Percentiles rank a stretch among this genome's conserved stretches.
Evolutionary conservation across 192 early-diverging fungal genomes (phyloP).

Genomic region (Tieghemiomyces parasiticus): DNA sequence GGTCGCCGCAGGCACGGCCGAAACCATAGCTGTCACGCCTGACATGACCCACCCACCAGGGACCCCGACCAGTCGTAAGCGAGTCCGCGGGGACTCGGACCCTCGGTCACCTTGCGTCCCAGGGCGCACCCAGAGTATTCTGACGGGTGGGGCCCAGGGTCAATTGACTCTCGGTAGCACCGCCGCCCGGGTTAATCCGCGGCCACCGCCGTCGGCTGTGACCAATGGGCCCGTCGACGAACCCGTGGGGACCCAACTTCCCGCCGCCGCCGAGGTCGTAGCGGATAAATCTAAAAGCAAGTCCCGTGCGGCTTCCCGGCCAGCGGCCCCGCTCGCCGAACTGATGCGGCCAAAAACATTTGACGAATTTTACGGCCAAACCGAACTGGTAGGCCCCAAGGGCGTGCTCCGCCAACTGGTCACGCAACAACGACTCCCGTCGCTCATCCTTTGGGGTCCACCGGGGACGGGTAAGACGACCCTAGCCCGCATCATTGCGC

Average conservation of each 20-base stretch:
- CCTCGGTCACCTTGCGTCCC: background rate
- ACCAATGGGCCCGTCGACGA: background rate
- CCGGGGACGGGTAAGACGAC: constrained; percentile 47
- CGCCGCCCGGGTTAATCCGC: background rate
- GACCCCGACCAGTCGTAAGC: background rate
- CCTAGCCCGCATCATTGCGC: constrained; percentile 39
- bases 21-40: background rate
- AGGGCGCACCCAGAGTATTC: too few species aligned
- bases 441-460: constrained; percentile 66
- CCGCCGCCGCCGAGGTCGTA: background rate
- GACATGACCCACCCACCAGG: background rate
- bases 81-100: background rate
- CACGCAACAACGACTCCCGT: constrained; percentile 45
- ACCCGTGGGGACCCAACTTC: background rate
- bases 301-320: background rate
- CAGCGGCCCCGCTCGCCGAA: constrained; percentile 25
- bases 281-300: background rate
- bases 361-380: constrained; percentile 59
- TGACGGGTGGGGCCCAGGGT: too few species aligned
- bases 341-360: constrained; percentile 28
- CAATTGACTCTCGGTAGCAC: background rate
- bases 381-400: constrained; percentile 42
- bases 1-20: too few species aligned
- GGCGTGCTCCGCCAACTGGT: constrained; percentile 52
- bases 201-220: background rate